Conservation (phyloP, 2,329 filamentous ascomycete species). For the Talaromyces sp. region DNA sequence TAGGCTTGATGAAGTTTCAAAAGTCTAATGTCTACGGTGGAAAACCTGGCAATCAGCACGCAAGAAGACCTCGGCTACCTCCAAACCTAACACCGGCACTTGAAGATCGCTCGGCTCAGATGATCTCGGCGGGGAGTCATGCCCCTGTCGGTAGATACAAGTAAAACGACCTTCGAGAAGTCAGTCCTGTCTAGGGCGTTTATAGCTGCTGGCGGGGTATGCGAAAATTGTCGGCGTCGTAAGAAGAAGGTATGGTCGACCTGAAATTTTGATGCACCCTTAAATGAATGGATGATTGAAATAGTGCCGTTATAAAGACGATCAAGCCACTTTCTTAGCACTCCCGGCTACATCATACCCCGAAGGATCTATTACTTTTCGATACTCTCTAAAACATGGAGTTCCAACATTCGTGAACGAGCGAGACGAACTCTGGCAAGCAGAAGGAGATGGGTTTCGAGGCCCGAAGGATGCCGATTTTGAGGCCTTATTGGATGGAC, state of each 20-base stretch:
- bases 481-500: too few species aligned
- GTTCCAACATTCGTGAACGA: too few species aligned
- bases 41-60: background rate
- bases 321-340: background rate
- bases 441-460: too few species aligned
- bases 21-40: background rate
- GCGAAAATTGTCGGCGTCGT: background rate
- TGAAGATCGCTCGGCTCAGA: background rate
- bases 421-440: too few species aligned
- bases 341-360: too few species aligned
- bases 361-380: background rate
- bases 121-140: background rate
- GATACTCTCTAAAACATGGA: too few species aligned
- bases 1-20: background rate
- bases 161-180: background rate
- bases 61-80: background rate
- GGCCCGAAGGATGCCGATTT: too few species aligned
- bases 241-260: constrained; percentile 10
- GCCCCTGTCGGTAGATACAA: background rate
- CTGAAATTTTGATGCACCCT: background rate
- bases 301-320: background rate
- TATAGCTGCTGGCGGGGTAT: constrained; percentile 8
- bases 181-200: background rate
- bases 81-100: too few species aligned
- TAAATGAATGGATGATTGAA: background rate